A percentile compares a stretch with the other conserved stretches of the same genome.
Conservation (phyloP, 23 red algal genomes). For the Gracilaria domingensis region DNA sequence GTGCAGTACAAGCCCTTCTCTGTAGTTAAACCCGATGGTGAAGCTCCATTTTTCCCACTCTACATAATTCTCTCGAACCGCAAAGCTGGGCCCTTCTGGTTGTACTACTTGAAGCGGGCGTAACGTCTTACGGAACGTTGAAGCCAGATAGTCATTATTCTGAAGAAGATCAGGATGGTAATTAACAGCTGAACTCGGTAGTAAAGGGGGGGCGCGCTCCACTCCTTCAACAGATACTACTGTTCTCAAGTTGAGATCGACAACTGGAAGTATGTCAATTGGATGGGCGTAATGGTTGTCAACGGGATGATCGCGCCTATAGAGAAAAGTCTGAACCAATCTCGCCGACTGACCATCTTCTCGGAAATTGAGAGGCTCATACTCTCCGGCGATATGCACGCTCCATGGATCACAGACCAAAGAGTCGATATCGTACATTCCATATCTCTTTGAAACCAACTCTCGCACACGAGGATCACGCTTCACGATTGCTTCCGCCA, state of each 20-base stretch:
- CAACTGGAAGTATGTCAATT: slow-evolving; percentile 73
- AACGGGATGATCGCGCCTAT: slow-evolving; percentile 30
- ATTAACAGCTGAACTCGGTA: slow-evolving; percentile 24
- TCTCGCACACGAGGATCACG: slow-evolving; percentile 5
- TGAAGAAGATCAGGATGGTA: slow-evolving; percentile 51
- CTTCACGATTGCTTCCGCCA: slow-evolving; percentile 53
- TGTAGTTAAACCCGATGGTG: slow-evolving; percentile 78
- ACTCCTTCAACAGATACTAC: slow-evolving; percentile 65
- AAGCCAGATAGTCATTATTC: slow-evolving; percentile 30
- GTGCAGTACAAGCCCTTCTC: slow-evolving; percentile 78
- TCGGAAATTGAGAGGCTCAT: slow-evolving; percentile 16
- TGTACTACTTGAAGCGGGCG: slow-evolving; percentile 68
- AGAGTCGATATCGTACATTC: slow-evolving; percentile 44
- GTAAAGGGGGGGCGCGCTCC: slow-evolving; percentile 19
- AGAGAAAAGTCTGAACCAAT: slow-evolving; percentile 61
- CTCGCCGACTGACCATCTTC: slow-evolving; percentile 45
- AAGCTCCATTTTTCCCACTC: slow-evolving; percentile 87
- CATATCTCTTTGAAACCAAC: slow-evolving; percentile 18
- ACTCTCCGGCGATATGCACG: slow-evolving; percentile 52
- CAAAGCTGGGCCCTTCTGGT: slow-evolving; percentile 77
- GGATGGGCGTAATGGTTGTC: slow-evolving; percentile 96
- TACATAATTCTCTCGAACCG: slow-evolving; percentile 51
- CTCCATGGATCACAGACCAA: slow-evolving; percentile 71
- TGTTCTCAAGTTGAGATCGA: slow-evolving; percentile 64
- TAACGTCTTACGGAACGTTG: background rate